Base-by-base conservation (phyloP, 2,329 filamentous ascomycete genomes). In the Hypoxylon sp. region DNA sequence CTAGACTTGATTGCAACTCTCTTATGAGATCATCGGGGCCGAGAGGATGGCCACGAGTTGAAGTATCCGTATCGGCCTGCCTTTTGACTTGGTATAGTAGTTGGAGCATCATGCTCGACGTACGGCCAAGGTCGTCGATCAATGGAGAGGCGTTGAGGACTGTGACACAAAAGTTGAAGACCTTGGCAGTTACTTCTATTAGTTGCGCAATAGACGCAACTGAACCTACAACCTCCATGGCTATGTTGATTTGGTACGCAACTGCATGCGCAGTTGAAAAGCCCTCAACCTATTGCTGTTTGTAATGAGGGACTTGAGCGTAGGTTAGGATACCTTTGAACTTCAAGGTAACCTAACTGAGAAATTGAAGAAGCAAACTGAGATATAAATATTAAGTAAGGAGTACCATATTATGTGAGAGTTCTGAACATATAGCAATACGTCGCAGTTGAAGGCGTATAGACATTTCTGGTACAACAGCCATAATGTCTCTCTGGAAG, bases 41-140 rank as follows among this genome's bases (percentile, higher is more conserved):
- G 9, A 61, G 12, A 23, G 65, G 52, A 16, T 50, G 58, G 21
- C 56, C 12, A 25, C 19, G 47, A 16, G 52, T 8, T 16, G 52
- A 19, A 41, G 29, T 21, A 21, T 56, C 57, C 12, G 23, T 45
- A 11, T 65, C 53, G n/a, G 37, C 29, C 29, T 61, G 61, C 11
- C 37, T 32, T 25, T 67, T 67, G 21, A 65, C 61, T 39, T 67
- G 51, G 9, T 67, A 67, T 9, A 67, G 29, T 14, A 67, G 25
- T 46, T 63, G 64, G 12, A 67, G 52, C 64, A 67, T 64, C 43
- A 64, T 65, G 23, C 65, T 67, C 11, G 61, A 56, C 9, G 56
- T 61, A 32, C 37, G 61, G 2, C 56, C 65, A 19, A 67, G 48
- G 16, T 67, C 57, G 29, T 67, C 65, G 34, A 67, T 64, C 51